A percentile compares a stretch with the other conserved stretches of the same genome.
Conservation (phyloP, 352 stramenopile genomes). For the Phytophthora pini region DNA sequence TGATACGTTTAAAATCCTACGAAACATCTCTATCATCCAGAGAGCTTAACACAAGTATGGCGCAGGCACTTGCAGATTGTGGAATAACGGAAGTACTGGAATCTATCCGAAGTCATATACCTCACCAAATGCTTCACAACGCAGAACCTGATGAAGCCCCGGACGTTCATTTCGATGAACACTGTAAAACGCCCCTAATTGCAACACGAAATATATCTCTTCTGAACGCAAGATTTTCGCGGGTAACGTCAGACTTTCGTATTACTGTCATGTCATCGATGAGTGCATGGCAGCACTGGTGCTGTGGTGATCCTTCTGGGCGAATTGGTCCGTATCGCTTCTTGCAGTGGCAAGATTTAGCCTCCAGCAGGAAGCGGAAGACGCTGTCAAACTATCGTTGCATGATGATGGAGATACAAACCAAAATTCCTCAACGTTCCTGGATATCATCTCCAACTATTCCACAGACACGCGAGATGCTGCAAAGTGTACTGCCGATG, state of each 20-base stretch:
- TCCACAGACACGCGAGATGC: not conserved
- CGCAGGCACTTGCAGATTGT: too few relatives aligned
- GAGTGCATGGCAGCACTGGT: not conserved
- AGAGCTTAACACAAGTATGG: too few relatives aligned
- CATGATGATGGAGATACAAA: constrained; percentile 7
- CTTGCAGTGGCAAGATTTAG: not conserved
- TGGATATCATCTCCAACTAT: not conserved
- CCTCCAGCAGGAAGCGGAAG: not conserved
- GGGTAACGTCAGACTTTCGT: not conserved
- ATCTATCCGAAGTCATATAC: too few relatives aligned
- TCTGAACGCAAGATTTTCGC: not conserved
- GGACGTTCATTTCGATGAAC: too few relatives aligned
- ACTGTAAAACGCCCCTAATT: too few relatives aligned
- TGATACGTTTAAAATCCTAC: too few relatives aligned
- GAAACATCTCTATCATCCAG: too few relatives aligned
- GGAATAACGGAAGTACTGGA: too few relatives aligned
- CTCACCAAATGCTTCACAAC: too few relatives aligned
- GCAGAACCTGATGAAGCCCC: too few relatives aligned
- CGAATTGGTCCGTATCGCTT: not conserved
- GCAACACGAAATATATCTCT: too few relatives aligned
- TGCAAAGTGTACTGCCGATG: not conserved
- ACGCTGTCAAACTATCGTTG: not conserved
- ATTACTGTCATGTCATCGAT: not conserved
- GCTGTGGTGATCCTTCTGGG: not conserved
- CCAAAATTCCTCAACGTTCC: not conserved